Conservation (phyloP, 139 green algal species). For the Cymbomonas tetramitiformis region DNA sequence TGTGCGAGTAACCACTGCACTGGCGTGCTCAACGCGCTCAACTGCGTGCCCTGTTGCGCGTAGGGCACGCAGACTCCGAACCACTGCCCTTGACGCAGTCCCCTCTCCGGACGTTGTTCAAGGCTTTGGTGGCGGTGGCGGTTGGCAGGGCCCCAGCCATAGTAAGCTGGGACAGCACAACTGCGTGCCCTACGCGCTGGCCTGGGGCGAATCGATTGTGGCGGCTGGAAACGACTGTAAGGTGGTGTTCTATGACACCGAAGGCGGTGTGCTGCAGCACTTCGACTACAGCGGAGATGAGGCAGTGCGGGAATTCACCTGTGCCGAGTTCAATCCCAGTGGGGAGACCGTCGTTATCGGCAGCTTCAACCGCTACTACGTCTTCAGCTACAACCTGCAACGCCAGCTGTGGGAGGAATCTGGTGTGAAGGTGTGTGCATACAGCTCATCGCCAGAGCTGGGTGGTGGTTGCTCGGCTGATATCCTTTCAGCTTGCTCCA, state of each 20-base stretch:
- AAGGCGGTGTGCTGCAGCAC: slow-evolving; percentile 35
- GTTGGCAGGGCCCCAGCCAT: too few species aligned
- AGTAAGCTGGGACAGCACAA: slow-evolving; percentile 42
- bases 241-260: slow-evolving; percentile 52
- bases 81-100: too few species aligned
- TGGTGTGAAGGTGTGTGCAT: too few species aligned
- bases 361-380: slow-evolving; percentile 46
- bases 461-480: too few species aligned
- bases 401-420: slow-evolving; percentile 32
- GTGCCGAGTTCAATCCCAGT: slow-evolving; percentile 30
- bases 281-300: slow-evolving; percentile 42
- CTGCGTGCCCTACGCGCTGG: slow-evolving; percentile 44
- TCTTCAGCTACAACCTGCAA: slow-evolving; percentile 35
- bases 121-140: too few species aligned
- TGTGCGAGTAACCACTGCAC: too few species aligned
- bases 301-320: slow-evolving; percentile 35
- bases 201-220: slow-evolving; percentile 39
- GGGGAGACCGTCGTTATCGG: slow-evolving; percentile 52
- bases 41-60: too few species aligned
- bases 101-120: too few species aligned
- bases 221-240: slow-evolving; percentile 48
- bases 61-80: too few species aligned
- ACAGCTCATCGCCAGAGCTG: too few species aligned
- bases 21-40: too few species aligned
- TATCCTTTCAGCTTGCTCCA: too few species aligned